Evolutionary conservation across 208 protist species (phyloP).

Genomic region (Angomonas desouzai): DNA sequence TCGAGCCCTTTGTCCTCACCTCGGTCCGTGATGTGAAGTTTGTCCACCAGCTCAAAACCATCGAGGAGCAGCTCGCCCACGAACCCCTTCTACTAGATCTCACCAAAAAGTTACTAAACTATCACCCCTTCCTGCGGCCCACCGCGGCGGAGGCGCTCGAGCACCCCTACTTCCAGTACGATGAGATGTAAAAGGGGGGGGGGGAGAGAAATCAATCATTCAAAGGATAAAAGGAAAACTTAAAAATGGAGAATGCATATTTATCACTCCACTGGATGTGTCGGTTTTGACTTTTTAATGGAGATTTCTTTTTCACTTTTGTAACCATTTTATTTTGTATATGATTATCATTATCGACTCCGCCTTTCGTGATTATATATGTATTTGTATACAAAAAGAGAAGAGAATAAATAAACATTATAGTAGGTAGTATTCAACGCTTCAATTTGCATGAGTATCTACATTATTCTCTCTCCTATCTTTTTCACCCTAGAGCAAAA

Average conservation of each 20-base stretch:
- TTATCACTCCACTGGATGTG: too few relatives aligned
- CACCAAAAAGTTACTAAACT: slow-evolving; percentile 67
- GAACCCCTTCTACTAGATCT: slow-evolving; percentile 58
- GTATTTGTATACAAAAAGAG: too few relatives aligned
- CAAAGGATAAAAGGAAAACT: slow-evolving; percentile 2
- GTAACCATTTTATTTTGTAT: too few relatives aligned
- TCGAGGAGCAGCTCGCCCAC: slow-evolving; percentile 51
- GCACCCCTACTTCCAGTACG: slow-evolving; percentile 56
- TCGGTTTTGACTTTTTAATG: too few relatives aligned
- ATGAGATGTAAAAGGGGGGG: slow-evolving; percentile 10
- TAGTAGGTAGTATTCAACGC: too few relatives aligned
- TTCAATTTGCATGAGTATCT: too few relatives aligned
- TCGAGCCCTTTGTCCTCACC: slow-evolving; percentile 29
- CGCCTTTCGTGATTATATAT: too few relatives aligned
- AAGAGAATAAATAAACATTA: too few relatives aligned
- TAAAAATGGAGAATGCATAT: too few relatives aligned
- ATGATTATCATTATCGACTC: too few relatives aligned
- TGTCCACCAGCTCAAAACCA: slow-evolving; percentile 45
- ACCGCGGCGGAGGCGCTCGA: slow-evolving; percentile 53
- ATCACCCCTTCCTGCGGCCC: slow-evolving; percentile 43
- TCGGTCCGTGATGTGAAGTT: slow-evolving; percentile 43
- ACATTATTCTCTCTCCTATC: background rate
- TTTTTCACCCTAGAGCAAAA: background rate
- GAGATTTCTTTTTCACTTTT: too few relatives aligned
- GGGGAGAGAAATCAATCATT: background rate